phyloP scores from a whole-genome alignment of 1,284 basidiomycete genomes.

The Taiwanofungus camphoratus region DNA sequence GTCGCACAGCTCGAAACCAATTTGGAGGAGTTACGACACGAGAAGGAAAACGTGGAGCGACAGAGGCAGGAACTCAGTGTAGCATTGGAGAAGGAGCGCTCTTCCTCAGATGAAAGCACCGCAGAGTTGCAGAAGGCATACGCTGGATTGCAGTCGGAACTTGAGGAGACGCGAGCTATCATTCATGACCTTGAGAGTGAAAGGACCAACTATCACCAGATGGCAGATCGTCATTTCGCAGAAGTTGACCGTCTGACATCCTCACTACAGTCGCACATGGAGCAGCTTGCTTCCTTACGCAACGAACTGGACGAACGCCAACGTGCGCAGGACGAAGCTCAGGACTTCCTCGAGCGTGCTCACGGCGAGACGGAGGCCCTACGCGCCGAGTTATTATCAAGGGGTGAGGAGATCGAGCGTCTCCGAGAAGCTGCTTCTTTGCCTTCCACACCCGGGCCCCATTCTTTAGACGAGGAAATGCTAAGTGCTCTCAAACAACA shows the following conservation, averaged over 20 bases:
- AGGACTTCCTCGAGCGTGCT: conserved; percentile 54
- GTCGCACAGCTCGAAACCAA: conserved; percentile 59
- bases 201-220: conserved; percentile 48
- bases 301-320: conserved; percentile 46
- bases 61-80: conserved; percentile 37
- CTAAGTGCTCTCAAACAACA: conserved; percentile 62
- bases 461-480: conserved; percentile 65
- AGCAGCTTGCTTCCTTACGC: conserved; percentile 43
- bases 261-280: conserved; percentile 37
- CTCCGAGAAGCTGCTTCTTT: conserved; percentile 38
- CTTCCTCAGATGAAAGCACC: conserved; percentile 39
- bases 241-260: conserved; percentile 48
- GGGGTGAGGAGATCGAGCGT: conserved; percentile 60
- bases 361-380: conserved; percentile 65
- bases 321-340: conserved; percentile 51
- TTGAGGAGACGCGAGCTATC: conserved; percentile 45
- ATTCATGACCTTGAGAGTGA: conserved; percentile 54
- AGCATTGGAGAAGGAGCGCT: conserved; percentile 45
- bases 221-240: conserved; percentile 42
- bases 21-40: conserved; percentile 46
- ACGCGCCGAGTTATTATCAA: conserved; percentile 47
- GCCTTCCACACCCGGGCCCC: conserved; percentile 29
- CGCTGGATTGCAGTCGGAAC: conserved; percentile 53
- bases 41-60: conserved; percentile 40
- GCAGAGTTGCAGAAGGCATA: conserved; percentile 61